These are phyloP conservation scores for Picocystis salinarum DNA, from an alignment of 139 green algal genomes.

Conservation along the genomic window DNA sequence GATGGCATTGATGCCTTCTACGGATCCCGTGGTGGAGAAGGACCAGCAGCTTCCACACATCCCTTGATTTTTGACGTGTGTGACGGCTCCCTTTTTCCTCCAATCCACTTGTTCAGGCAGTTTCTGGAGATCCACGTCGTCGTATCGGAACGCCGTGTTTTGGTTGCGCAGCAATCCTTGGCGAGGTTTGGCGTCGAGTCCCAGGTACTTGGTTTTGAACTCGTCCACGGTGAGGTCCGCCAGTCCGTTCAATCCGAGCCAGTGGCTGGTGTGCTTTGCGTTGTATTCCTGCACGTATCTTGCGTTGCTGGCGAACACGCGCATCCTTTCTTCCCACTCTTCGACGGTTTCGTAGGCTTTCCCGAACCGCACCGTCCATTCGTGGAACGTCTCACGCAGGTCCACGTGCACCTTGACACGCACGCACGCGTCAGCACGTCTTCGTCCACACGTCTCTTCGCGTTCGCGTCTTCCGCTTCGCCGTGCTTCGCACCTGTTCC, in stretches of 20 bases:
- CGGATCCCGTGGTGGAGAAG: constrained; percentile 71
- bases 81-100: constrained; percentile 54
- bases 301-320: constrained; percentile 64
- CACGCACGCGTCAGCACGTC: too few species aligned
- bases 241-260: constrained; percentile 56
- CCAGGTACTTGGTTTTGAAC: constrained; percentile 46
- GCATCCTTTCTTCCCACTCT: constrained; percentile 29
- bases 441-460: too few species aligned
- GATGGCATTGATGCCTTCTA: constrained; percentile 82
- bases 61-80: constrained; percentile 83
- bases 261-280: constrained; percentile 25
- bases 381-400: not conserved
- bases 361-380: not conserved
- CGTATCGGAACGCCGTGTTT: constrained; percentile 38
- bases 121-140: constrained; percentile 18
- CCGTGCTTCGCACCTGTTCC: too few species aligned
- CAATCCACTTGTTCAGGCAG: constrained; percentile 56
- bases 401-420: constrained; percentile 3
- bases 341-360: constrained; percentile 31
- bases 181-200: constrained; percentile 3
- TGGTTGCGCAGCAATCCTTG: constrained; percentile 6
- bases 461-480: too few species aligned
- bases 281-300: constrained; percentile 60
- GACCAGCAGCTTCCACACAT: constrained; percentile 91
- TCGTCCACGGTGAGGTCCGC: constrained; percentile 77